phyloP scores from a whole-genome alignment of 164 flowering plant species.

The Platanus orientalis region DNA sequence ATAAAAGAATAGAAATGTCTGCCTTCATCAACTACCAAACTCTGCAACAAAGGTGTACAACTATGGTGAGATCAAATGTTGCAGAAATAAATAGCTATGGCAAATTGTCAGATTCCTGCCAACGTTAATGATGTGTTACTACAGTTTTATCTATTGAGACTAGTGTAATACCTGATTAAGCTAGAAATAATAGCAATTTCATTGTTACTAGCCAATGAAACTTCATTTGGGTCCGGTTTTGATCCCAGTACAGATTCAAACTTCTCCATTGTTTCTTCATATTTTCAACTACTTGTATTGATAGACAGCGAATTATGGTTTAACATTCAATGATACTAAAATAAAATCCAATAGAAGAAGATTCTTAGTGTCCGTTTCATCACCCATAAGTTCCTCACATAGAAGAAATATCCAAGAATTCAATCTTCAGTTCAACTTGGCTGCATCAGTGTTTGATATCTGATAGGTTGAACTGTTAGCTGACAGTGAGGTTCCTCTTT shows the following conservation, averaged over 20 bases:
- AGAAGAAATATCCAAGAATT: no score
- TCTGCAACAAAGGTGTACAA: neutral
- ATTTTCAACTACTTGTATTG: constrained; percentile 55
- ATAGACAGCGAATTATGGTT: neutral
- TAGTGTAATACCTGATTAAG: constrained; percentile 64
- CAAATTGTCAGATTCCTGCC: neutral
- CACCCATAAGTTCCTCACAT: no score
- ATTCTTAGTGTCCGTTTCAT: no score
- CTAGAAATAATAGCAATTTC: constrained; percentile 95
- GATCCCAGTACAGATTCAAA: constrained; percentile 95
- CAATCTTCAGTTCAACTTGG: no score
- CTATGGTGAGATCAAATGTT: neutral
- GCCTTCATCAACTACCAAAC: neutral
- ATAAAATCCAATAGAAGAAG: no score
- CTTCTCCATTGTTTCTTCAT: constrained; percentile 78
- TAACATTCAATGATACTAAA: no score
- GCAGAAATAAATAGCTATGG: neutral
- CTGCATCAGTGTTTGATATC: no score
- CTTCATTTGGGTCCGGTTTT: constrained; percentile 66
- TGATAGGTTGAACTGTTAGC: no score
- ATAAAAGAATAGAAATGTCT: neutral
- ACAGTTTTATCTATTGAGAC: neutral
- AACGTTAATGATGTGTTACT: neutral
- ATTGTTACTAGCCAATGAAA: constrained; percentile 89
- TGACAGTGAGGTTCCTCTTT: no score